These are phyloP conservation scores for Diaporthe sp. DNA, from an alignment of 2,329 filamentous ascomycete genomes.

Conservation along the genomic window DNA sequence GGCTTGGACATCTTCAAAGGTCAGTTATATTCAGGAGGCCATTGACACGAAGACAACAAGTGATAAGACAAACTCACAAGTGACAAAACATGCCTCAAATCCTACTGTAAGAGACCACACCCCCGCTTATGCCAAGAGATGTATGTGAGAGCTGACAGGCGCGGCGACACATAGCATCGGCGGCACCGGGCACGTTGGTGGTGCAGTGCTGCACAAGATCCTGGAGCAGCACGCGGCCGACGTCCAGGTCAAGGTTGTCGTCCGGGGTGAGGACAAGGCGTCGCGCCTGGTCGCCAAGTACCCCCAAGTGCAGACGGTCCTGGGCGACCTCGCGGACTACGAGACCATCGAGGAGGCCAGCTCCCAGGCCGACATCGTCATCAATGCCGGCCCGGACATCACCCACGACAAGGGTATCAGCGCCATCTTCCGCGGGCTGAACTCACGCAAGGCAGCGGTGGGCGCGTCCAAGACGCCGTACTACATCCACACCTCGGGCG, in stretches of 20 bases:
- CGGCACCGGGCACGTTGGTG: constrained; percentile 46
- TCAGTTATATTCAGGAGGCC: background rate
- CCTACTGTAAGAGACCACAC: constrained; percentile 11
- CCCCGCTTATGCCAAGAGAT: background rate
- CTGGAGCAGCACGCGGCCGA: constrained; percentile 35
- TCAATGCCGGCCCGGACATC: constrained; percentile 43
- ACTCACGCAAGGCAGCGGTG: background rate
- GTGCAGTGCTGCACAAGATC: constrained; percentile 43
- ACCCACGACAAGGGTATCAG: constrained; percentile 40
- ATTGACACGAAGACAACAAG: constrained; percentile 6
- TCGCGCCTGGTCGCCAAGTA: constrained; percentile 40
- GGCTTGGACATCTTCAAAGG: background rate
- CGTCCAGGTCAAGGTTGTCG: constrained; percentile 39
- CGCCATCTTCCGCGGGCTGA: constrained; percentile 38
- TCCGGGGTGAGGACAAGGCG: constrained; percentile 39
- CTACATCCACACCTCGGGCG: constrained; percentile 45
- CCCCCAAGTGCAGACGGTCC: constrained; percentile 36
- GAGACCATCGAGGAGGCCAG: constrained; percentile 36
- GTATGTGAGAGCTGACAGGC: background rate
- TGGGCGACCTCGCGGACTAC: constrained; percentile 37
- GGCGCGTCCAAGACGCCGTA: constrained; percentile 19
- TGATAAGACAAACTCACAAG: background rate
- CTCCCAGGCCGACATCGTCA: constrained; percentile 42
- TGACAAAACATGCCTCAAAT: constrained; percentile 23
- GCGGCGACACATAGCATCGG: constrained; percentile 47